These are phyloP conservation scores for Hypsizygus ulmarius DNA, from an alignment of 1,284 basidiomycete genomes.

Conservation along the genomic window DNA sequence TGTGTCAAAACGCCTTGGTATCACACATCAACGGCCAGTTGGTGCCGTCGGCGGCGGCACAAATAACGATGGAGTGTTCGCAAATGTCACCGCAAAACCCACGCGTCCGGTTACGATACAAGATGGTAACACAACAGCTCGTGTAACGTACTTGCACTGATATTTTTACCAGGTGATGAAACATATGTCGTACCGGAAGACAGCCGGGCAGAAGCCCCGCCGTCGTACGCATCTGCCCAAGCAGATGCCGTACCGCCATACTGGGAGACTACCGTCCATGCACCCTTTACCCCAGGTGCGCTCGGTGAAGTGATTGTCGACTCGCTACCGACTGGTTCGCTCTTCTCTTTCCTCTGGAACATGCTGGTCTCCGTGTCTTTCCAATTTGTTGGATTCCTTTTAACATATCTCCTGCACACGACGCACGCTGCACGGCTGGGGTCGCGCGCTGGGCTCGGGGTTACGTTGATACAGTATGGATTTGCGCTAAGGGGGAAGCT, in stretches of 20 bases:
- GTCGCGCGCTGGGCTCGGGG: slow-evolving; percentile 90
- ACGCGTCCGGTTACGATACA: slow-evolving; percentile 54
- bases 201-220: slow-evolving; percentile 77
- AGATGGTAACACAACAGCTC: slow-evolving; percentile 45
- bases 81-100: slow-evolving; percentile 94
- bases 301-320: slow-evolving; percentile 76
- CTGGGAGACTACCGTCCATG: slow-evolving; percentile 96
- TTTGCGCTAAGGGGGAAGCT: slow-evolving; percentile 68
- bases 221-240: slow-evolving; percentile 87
- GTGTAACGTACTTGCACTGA: slow-evolving; percentile 2
- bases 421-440: slow-evolving; percentile 96
- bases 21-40: slow-evolving; percentile 45
- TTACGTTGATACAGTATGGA: slow-evolving; percentile 94
- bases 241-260: slow-evolving; percentile 96
- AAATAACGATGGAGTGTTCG: slow-evolving; percentile 92
- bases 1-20: slow-evolving; percentile 45
- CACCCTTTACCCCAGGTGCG: slow-evolving; percentile 57
- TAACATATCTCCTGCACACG: slow-evolving; percentile 91
- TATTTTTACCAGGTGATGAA: slow-evolving; percentile 57
- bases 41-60: slow-evolving; percentile 71
- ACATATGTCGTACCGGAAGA: slow-evolving; percentile 78
- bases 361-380: slow-evolving; percentile 93
- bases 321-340: slow-evolving; percentile 70
- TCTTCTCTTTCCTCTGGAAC: slow-evolving; percentile 92
- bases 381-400: slow-evolving; percentile 95